Conservation (phyloP, 2,329 filamentous ascomycete species). For the Aspergillus clavatus region DNA sequence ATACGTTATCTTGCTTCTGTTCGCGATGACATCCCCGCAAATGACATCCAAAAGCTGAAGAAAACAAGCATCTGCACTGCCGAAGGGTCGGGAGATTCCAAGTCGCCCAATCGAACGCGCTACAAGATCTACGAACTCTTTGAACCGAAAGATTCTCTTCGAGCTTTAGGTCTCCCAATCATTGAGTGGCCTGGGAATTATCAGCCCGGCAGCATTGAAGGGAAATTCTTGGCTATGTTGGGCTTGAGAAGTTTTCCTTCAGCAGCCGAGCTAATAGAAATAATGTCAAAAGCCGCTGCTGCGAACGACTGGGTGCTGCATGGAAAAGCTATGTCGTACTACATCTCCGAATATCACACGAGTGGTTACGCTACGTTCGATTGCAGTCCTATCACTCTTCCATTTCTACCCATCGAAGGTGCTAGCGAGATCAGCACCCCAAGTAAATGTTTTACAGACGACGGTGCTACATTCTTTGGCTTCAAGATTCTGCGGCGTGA, state of each 20-base stretch:
- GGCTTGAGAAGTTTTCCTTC: conserved; percentile 69
- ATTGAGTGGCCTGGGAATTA: conserved; percentile 78
- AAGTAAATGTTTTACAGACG: conserved; percentile 75
- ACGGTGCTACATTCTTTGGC: conserved; percentile 68
- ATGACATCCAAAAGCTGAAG: conserved; percentile 73
- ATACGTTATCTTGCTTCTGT: conserved; percentile 94
- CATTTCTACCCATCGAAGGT: conserved; percentile 70
- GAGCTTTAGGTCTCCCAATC: conserved; percentile 67
- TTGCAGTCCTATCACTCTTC: conserved; percentile 50
- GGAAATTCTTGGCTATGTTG: conserved; percentile 65
- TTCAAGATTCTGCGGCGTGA: conserved; percentile 73
- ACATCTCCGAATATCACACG: conserved; percentile 70
- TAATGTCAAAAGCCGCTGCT: conserved; percentile 64
- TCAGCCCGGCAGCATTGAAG: conserved; percentile 63
- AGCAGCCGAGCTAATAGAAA: conserved; percentile 67
- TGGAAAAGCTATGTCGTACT: conserved; percentile 71
- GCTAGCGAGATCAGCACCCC: conserved; percentile 63
- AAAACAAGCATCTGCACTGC: conserved; percentile 78
- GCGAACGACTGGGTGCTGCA: conserved; percentile 52
- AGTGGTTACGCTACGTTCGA: conserved; percentile 69
- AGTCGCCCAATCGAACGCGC: conserved; percentile 50
- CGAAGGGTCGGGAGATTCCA: conserved; percentile 54
- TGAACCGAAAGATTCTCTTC: conserved; percentile 67
- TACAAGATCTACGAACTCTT: conserved; percentile 76
- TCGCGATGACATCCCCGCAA: conserved; percentile 75